Percentiles rank a stretch among this genome's conserved stretches.
Conservation (phyloP, 129 eudicot species). For the Helichrysum umbraculigerum region DNA sequence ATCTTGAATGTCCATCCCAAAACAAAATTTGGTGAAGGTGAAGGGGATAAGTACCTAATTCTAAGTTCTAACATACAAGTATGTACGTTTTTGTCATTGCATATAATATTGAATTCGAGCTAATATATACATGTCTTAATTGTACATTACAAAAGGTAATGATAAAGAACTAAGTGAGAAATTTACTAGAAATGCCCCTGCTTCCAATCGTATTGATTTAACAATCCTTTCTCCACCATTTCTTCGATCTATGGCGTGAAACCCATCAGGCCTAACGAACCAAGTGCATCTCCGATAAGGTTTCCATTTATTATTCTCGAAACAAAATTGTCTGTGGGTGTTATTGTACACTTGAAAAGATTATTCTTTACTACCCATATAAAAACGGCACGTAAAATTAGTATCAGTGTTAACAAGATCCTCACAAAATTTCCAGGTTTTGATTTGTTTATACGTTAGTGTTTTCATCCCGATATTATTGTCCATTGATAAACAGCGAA, state of each 20-base stretch:
- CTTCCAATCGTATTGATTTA: constrained; percentile 31
- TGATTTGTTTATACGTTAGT: background rate
- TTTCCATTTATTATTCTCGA: constrained; percentile 9
- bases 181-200: too few species aligned
- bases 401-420: constrained; percentile 17
- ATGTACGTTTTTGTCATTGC: too few species aligned
- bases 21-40: too few species aligned
- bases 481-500: constrained; percentile 31
- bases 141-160: too few species aligned
- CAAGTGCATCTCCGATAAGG: constrained; percentile 32
- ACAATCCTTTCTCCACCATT: background rate
- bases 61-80: too few species aligned
- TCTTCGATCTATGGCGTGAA: constrained; percentile 11
- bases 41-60: too few species aligned
- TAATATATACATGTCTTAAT: background rate
- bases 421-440: constrained; percentile 28
- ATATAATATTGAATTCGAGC: background rate
- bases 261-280: constrained; percentile 26
- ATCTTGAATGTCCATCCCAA: too few species aligned
- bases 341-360: constrained; percentile 31
- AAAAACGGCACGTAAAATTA: constrained; percentile 29
- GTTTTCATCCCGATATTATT: constrained; percentile 26
- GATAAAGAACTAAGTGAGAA: too few species aligned
- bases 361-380: constrained; percentile 10
- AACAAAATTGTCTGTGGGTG: constrained; percentile 8